Evolutionary conservation across 768 basidiomycete genomes (phyloP), one percentile per base, ranked within the genome.

Genomic region (Punctularia strigosozonata): DNA sequence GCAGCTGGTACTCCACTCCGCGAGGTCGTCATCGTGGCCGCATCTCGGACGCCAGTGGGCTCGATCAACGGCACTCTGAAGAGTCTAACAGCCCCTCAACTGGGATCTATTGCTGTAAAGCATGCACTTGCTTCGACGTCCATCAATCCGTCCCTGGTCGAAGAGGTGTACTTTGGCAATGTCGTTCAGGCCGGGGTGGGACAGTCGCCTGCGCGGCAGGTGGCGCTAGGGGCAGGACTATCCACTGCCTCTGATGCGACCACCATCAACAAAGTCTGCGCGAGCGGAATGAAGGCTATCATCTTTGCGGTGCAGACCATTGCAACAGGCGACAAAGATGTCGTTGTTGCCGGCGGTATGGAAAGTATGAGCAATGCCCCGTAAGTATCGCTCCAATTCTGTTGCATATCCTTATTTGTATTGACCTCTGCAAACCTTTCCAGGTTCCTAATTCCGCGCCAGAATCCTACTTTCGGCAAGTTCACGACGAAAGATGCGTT

Each of bases 231-330:
- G 36, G 69, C 87, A n/a, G 89, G 89, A 41, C 64, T 89, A 48
- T 75, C 70, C 44, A 56, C 76, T 5, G 68, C 68, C 41, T 87
- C 88, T 30, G 89, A 94, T 62, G 87, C 88, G 10, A 94, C 89
- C 31, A 94, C 89, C 39, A 77, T 94, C 64, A 94, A 94, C 73
- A 94, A 94, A 65, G 89, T 94, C 56, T 94, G 89, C 55, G 89
- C 89, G 6, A 88, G 84, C 36, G 89, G 89, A 43, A 68, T 94
- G 73, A 94, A 94, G 59, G 72, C 87, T 23, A 73, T 91, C 60
- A 89, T 84, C 57, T 69, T 92, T 43, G 89, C 86, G 45, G 70
- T 83, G 17, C 89, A 91, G 62, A 74, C 69, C 50, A 83, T 94
- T 50, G 72, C 77, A 56, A 68, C 77, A 21, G 89, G 90, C 38